A percentile compares a stretch with the other conserved stretches of the same genome.
Conservation (phyloP, 225 moss, liverwort and hornwort species). For the Marchantia paleacea region DNA sequence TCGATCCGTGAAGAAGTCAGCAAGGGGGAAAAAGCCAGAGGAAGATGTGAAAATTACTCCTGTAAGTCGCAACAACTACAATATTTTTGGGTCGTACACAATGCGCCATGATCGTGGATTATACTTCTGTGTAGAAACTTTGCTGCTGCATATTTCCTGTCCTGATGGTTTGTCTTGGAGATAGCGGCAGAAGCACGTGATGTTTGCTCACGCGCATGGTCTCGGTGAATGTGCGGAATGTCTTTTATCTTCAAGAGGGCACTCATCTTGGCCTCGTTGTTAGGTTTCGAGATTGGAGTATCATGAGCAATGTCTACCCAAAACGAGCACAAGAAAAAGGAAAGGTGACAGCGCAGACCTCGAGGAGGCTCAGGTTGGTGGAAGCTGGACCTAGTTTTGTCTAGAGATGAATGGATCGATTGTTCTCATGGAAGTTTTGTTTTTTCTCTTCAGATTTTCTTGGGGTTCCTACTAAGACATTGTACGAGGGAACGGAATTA, state of each 20-base stretch:
- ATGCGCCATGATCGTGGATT: not conserved
- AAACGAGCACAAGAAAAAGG: constrained; percentile 20
- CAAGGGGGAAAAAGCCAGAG: not conserved
- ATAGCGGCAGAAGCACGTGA: not conserved
- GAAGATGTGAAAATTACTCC: not conserved
- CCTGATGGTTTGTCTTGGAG: not conserved
- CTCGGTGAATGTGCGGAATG: too few relatives aligned
- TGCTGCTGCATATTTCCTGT: not conserved
- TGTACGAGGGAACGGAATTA: too few relatives aligned
- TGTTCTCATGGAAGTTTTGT: too few relatives aligned
- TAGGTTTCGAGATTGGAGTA: not conserved
- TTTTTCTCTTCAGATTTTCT: too few relatives aligned
- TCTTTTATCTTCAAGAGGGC: too few relatives aligned
- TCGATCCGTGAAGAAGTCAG: not conserved
- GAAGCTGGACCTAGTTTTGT: not conserved
- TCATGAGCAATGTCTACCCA: not conserved
- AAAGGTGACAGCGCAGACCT: not conserved
- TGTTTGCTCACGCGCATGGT: not conserved
- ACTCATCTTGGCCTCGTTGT: not conserved
- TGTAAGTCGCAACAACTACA: not conserved
- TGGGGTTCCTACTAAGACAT: too few relatives aligned
- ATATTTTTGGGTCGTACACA: not conserved
- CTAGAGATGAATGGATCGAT: not conserved
- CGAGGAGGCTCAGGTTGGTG: constrained; percentile 23
- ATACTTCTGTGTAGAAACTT: not conserved